Conservation (phyloP, 306 rosid genomes). For the Glycyrrhiza uralensis region DNA sequence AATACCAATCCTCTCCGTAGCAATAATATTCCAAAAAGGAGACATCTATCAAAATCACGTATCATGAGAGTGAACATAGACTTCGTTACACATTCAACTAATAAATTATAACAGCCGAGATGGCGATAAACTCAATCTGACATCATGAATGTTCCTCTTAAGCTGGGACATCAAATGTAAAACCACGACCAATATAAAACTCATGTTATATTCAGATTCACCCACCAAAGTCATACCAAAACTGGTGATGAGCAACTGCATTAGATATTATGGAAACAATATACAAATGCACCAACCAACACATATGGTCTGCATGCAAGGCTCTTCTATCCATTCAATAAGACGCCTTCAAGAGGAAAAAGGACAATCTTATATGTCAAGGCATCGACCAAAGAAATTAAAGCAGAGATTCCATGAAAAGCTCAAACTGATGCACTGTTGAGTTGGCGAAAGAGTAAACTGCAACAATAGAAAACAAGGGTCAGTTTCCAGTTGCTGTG, state of each 20-base stretch:
- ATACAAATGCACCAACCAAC: conserved; percentile 40
- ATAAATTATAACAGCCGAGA: neutral
- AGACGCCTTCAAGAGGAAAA: conserved; percentile 20
- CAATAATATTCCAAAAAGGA: conserved; percentile 18
- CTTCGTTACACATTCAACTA: neutral
- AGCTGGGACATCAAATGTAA: conserved; percentile 6
- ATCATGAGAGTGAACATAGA: conserved; percentile 3
- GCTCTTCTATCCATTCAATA: conserved; percentile 30
- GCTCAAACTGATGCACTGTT: conserved; percentile 17
- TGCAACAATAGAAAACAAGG: conserved; percentile 14
- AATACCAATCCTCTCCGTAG: neutral
- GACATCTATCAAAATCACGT: conserved; percentile 18
- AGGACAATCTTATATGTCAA: conserved; percentile 13
- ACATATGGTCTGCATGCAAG: conserved; percentile 24
- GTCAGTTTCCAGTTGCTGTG: neutral
- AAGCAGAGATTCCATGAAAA: conserved; percentile 26
- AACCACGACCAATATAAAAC: conserved; percentile 17
- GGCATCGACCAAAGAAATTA: conserved; percentile 19
- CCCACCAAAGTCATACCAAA: conserved; percentile 42
- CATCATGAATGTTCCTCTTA: conserved; percentile 18
- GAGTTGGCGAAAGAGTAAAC: conserved; percentile 28
- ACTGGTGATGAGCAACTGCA: conserved; percentile 46
- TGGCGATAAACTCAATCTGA: conserved; percentile 9
- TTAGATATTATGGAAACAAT: conserved; percentile 12
- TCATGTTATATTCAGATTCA: conserved; percentile 22